Base-by-base conservation (phyloP, 2,329 filamentous ascomycete genomes). In the Graphilbum ipis-grandicollis region DNA sequence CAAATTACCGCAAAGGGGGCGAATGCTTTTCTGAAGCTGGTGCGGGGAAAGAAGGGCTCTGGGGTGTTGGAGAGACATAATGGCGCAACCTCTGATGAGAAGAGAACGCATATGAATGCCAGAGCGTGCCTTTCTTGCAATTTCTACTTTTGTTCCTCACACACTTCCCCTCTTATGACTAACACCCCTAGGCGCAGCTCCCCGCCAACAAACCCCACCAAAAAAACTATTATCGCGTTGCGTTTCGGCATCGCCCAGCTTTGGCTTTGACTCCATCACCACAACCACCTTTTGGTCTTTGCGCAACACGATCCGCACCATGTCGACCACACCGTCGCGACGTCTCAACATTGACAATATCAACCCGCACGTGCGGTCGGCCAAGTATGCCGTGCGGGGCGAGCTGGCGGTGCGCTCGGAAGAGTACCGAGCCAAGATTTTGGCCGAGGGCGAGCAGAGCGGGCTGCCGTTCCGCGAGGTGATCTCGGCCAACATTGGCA, bases 401-500 rank as follows among this genome's bases (percentile, higher is more conserved):
- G 90, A 96, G 60, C 73, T 98, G 45, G 88, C 90, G 40, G 79
- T 92, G 55, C 84, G 82, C 62, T 90, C 85, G 13, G 90, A 98
- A 62, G 71, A 84, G 58, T 93, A 88, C 63, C 79, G 88, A 42
- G 77, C 78, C 37, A 67, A 71, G 50, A 65, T 94, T 42, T 62
- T 65, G 45, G 68, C 69, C 48, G 66, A 56, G 47, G 56, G 51
- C 40, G 55, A 56, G 51, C 14, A 21, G n/a, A 32, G 26, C 23
- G 35, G 32, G 7, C 67, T 96, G 35, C 88, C 90, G 34, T 98
- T 98, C 58, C 68, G 82, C 50, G 71, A 84, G 41, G 78, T 98
- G 58, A 88, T 98, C 62, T 86, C 82, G 44, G 90, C 90, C 60
- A 98, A 98, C 63, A 98, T 98, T 52, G 90, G 90, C 53, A 98